Evolutionary conservation across 768 basidiomycete species (phyloP).

Genomic region (Tylopilus rubrobrunneus): DNA sequence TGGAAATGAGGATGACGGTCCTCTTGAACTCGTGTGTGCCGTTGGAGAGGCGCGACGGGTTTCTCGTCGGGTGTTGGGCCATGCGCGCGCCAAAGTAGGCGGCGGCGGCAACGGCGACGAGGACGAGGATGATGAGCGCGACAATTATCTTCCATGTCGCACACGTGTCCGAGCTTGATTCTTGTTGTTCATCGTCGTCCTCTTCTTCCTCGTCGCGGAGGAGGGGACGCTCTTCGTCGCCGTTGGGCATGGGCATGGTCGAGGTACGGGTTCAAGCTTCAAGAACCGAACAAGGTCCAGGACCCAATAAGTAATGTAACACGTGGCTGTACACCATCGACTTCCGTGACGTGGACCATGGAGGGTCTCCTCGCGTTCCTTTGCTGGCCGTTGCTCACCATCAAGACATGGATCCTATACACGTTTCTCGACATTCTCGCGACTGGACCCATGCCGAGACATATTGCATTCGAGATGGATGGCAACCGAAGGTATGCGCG

Average conservation of each 20-base stretch:
- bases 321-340: slow-evolving; percentile 22
- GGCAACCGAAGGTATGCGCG: slow-evolving; percentile 92
- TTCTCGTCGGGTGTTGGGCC: not conserved
- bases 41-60: slow-evolving; percentile 51
- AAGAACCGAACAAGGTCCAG: too few species aligned
- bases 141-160: slow-evolving; percentile 11
- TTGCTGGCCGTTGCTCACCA: slow-evolving; percentile 8
- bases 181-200: not conserved
- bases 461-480: slow-evolving; percentile 97
- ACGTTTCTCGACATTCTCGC: slow-evolving; percentile 64
- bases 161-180: not conserved
- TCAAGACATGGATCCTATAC: slow-evolving; percentile 29
- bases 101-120: slow-evolving; percentile 12
- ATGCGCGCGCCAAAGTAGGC: slow-evolving; percentile 6
- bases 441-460: slow-evolving; percentile 80
- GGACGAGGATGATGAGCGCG: slow-evolving; percentile 11
- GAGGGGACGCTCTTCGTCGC: slow-evolving; percentile 28
- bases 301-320: not conserved
- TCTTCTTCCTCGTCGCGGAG: slow-evolving; percentile 13
- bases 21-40: slow-evolving; percentile 80
- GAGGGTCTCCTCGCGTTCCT: slow-evolving; percentile 9
- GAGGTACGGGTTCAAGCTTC: not conserved
- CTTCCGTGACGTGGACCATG: too few species aligned
- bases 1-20: slow-evolving; percentile 81
- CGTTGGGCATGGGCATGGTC: not conserved